These are phyloP conservation scores for Alternaria atra DNA, from an alignment of 2,329 filamentous ascomycete species.

Conservation along the genomic window DNA sequence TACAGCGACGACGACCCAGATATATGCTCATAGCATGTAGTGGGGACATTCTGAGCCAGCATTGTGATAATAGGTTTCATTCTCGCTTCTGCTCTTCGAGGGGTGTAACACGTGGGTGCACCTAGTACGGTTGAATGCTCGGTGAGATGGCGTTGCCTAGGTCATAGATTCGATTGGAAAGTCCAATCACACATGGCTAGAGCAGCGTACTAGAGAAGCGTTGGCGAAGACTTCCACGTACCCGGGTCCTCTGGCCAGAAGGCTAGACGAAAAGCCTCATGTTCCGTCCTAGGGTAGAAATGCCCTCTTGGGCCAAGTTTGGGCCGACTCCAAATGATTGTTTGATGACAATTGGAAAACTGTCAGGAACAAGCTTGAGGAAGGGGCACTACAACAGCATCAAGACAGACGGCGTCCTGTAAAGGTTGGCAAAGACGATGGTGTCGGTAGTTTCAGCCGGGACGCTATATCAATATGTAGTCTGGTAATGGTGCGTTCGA, in stretches of 20 bases:
- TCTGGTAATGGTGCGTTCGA: background rate
- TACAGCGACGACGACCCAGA: background rate
- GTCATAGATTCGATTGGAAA: conserved; percentile 2
- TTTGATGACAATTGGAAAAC: conserved; percentile 11
- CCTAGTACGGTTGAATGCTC: conserved; percentile 9
- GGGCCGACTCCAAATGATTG: conserved; percentile 19
- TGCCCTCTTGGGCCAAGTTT: conserved; percentile 24
- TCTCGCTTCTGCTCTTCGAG: background rate
- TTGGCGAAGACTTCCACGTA: conserved; percentile 2
- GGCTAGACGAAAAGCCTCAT: conserved; percentile 1
- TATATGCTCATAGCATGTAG: background rate
- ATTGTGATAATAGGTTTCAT: background rate
- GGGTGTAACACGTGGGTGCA: background rate
- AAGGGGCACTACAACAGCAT: conserved; percentile 10
- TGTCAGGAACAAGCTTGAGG: background rate
- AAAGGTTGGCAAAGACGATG: background rate
- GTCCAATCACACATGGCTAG: conserved; percentile 9
- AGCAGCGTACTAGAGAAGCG: conserved; percentile 2
- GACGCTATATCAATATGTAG: conserved; percentile 1
- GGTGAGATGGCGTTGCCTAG: conserved; percentile 10
- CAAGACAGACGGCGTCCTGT: conserved; percentile 8
- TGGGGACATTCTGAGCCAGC: background rate
- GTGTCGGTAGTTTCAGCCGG: background rate
- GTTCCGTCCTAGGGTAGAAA: conserved; percentile 15
- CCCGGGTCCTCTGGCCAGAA: background rate